Conservation (phyloP, 192 early-diverging fungal genomes). For the Coemansia sp. region DNA sequence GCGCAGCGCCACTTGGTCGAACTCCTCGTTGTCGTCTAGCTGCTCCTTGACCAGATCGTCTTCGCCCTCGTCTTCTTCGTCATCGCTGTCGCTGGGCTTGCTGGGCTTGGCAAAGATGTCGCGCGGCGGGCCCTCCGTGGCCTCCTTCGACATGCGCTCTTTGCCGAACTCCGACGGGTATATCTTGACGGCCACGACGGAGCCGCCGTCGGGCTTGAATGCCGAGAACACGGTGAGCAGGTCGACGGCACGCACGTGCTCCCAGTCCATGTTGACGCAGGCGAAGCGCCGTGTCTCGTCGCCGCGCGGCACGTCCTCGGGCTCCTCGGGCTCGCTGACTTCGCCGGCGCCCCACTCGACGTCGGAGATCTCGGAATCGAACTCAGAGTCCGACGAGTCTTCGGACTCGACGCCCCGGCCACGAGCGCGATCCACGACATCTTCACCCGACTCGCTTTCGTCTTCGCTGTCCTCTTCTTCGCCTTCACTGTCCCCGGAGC, state of each 20-base stretch:
- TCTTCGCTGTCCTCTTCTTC: conserved; percentile 19
- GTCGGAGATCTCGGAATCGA: conserved; percentile 39
- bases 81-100: conserved; percentile 23
- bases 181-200: conserved; percentile 75
- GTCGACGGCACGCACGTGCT: conserved; percentile 84
- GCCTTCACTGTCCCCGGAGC: conserved; percentile 7
- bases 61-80: conserved; percentile 21
- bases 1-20: conserved; percentile 80
- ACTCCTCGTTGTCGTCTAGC: conserved; percentile 67
- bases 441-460: conserved; percentile 29
- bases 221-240: conserved; percentile 82
- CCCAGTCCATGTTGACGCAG: conserved; percentile 94
- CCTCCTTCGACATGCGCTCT: conserved; percentile 58
- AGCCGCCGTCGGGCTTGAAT: conserved; percentile 75
- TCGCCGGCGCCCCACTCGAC: conserved; percentile 43
- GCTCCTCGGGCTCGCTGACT: conserved; percentile 59
- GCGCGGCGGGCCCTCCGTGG: conserved; percentile 43
- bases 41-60: conserved; percentile 42
- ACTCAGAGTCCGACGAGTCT: conserved; percentile 31
- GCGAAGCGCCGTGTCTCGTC: conserved; percentile 76
- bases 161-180: conserved; percentile 80
- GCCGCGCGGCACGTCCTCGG: conserved; percentile 57
- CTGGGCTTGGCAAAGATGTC: conserved; percentile 44
- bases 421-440: conserved; percentile 70
- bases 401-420: conserved; percentile 68